A percentile compares a stretch with the other conserved stretches of the same genome.
Conservation (phyloP, 805 yeast genomes). For the Candida verbasci region DNA sequence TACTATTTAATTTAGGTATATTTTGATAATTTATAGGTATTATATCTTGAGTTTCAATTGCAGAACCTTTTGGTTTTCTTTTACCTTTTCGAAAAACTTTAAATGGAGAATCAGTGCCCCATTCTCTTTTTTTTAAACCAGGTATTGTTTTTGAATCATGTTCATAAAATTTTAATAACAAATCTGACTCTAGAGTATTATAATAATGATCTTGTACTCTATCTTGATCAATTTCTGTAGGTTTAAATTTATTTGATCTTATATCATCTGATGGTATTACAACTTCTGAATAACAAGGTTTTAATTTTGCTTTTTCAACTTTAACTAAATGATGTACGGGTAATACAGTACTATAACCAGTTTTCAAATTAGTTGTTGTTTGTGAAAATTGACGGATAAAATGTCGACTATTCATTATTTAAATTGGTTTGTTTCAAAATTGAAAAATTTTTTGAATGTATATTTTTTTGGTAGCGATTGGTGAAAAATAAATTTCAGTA, state of each 20-base stretch:
- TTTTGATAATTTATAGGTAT: slow-evolving; percentile 62
- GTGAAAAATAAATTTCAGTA: not conserved
- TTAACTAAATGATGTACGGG: slow-evolving; percentile 91
- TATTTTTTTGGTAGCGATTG: not conserved
- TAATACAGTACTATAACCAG: slow-evolving; percentile 62
- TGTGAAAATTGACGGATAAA: slow-evolving; percentile 28
- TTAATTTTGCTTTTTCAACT: slow-evolving; percentile 67
- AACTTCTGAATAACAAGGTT: slow-evolving; percentile 69
- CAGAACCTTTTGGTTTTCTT: slow-evolving; percentile 71
- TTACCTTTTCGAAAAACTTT: slow-evolving; percentile 72
- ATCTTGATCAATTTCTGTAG: slow-evolving; percentile 72
- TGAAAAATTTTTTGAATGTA: slow-evolving; percentile 1
- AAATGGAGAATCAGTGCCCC: slow-evolving; percentile 88
- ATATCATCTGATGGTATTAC: slow-evolving; percentile 68
- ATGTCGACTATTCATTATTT: slow-evolving; percentile 15
- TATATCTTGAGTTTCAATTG: slow-evolving; percentile 70
- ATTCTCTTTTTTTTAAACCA: slow-evolving; percentile 73
- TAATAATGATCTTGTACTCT: slow-evolving; percentile 73
- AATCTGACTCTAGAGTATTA: slow-evolving; percentile 70
- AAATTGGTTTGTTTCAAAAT: not conserved
- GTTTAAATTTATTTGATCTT: slow-evolving; percentile 73
- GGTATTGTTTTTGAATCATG: slow-evolving; percentile 52
- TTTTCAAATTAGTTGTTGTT: slow-evolving; percentile 45
- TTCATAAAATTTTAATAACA: slow-evolving; percentile 69
- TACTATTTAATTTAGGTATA: slow-evolving; percentile 66